These are phyloP conservation scores for Tylopilus felleus DNA, from an alignment of 768 basidiomycete species.

Conservation along the genomic window DNA sequence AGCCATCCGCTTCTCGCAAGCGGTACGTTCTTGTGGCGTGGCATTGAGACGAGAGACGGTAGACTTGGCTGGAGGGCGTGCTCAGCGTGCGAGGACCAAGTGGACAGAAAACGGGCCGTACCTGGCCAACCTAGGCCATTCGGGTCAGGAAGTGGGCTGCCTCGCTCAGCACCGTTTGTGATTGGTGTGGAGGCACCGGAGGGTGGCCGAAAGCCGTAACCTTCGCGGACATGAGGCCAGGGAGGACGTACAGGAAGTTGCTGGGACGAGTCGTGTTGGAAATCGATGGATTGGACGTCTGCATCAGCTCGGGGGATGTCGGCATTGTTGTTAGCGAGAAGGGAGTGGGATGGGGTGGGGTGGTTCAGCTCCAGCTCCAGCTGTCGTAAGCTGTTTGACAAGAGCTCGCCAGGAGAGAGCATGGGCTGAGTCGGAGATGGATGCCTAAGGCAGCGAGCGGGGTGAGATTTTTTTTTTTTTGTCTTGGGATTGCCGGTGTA, in stretches of 20 bases:
- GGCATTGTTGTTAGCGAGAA: conserved; percentile 3
- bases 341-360: background rate
- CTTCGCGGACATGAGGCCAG: conserved; percentile 54
- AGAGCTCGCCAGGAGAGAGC: conserved; percentile 12
- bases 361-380: conserved; percentile 40
- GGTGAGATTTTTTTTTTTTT: background rate
- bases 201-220: conserved; percentile 74
- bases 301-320: conserved; percentile 7
- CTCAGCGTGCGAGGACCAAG: conserved; percentile 11
- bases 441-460: too few species aligned
- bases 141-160: conserved; percentile 42
- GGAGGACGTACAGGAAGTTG: conserved; percentile 16
- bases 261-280: conserved; percentile 13
- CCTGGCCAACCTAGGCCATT: conserved; percentile 95
- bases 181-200: conserved; percentile 69
- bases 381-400: conserved; percentile 46
- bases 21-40: conserved; percentile 65
- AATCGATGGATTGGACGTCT: background rate
- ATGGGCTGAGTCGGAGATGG: background rate
- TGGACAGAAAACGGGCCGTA: conserved; percentile 31
- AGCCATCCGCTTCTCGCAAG: conserved; percentile 73
- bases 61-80: conserved; percentile 66
- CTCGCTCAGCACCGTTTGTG: conserved; percentile 25
- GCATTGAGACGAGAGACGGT: conserved; percentile 83
- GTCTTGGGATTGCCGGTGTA: background rate